Conservation (phyloP, 2,329 filamentous ascomycete species). For the Blumeriella jaapii region DNA sequence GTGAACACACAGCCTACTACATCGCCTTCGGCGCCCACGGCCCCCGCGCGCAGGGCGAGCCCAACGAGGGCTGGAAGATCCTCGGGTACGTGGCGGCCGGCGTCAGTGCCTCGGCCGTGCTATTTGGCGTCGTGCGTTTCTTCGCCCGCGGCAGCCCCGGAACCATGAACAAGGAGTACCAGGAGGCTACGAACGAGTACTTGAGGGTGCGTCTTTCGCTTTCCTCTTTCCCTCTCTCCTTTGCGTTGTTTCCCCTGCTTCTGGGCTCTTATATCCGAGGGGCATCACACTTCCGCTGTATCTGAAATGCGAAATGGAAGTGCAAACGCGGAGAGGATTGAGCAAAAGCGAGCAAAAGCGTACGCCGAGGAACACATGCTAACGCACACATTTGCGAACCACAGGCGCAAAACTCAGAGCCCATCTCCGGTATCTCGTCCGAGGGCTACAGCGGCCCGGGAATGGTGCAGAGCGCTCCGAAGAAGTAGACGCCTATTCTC, state of each 20-base stretch:
- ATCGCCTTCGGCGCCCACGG: conserved; percentile 97
- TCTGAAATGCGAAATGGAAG: too few species aligned
- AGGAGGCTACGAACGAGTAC: conserved; percentile 91
- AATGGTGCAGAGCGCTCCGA: conserved; percentile 49
- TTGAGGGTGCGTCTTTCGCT: conserved; percentile 66
- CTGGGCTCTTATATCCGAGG: background rate
- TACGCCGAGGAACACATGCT: conserved; percentile 8
- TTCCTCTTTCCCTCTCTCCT: background rate
- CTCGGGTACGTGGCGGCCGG: conserved; percentile 61
- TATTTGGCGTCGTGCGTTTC: conserved; percentile 64
- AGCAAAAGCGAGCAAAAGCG: too few species aligned
- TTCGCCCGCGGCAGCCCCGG: conserved; percentile 62
- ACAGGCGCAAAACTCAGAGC: conserved; percentile 75
- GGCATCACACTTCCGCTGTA: too few species aligned
- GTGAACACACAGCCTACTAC: conserved; percentile 94
- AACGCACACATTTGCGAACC: conserved; percentile 4
- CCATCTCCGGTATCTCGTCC: conserved; percentile 72
- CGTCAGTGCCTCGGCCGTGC: conserved; percentile 49
- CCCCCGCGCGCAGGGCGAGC: conserved; percentile 70
- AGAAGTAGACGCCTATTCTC: conserved; percentile 19
- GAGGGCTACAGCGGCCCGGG: conserved; percentile 70
- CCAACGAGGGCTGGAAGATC: conserved; percentile 75
- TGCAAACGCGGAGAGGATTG: too few species aligned
- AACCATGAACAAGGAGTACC: conserved; percentile 96
- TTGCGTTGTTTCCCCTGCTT: background rate